Conservation (phyloP, 2,329 filamentous ascomycete species). For the Dryadomyces sulphureus region DNA sequence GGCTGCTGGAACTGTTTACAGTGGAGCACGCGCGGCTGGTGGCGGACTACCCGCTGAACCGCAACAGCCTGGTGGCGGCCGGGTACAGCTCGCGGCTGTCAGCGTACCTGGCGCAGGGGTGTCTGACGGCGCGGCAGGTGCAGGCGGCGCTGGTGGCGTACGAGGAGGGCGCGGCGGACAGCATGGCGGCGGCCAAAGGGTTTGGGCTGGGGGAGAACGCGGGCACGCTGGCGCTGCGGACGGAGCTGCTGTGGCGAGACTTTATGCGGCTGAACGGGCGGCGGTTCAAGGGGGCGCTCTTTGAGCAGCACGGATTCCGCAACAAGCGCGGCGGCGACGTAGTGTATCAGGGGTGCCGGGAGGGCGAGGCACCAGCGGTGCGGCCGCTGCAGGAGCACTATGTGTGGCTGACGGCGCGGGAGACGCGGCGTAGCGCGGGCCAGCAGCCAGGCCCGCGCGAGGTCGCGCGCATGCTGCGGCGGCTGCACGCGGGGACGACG, state of each 20-base stretch:
- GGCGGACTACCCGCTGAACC: slow-evolving; percentile 51
- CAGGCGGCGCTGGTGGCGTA: slow-evolving; percentile 53
- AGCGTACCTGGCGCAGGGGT: slow-evolving; percentile 57
- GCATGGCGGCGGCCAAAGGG: slow-evolving; percentile 29
- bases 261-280: slow-evolving; percentile 65
- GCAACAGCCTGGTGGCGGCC: slow-evolving; percentile 54
- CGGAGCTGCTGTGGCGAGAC: slow-evolving; percentile 65
- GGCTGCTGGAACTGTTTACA: slow-evolving; percentile 45
- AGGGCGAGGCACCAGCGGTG: slow-evolving; percentile 5
- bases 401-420: slow-evolving; percentile 31
- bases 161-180: slow-evolving; percentile 43
- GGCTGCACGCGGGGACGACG: slow-evolving; percentile 53
- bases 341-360: neutral
- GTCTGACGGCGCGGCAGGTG: slow-evolving; percentile 57
- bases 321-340: slow-evolving; percentile 3
- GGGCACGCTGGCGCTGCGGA: slow-evolving; percentile 53
- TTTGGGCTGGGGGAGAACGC: slow-evolving; percentile 59
- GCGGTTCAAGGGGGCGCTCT: slow-evolving; percentile 54
- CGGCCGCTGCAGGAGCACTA: slow-evolving; percentile 10
- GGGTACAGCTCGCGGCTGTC: slow-evolving; percentile 68
- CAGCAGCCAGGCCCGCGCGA: slow-evolving; percentile 27
- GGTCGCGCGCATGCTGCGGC: slow-evolving; percentile 32
- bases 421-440: slow-evolving; percentile 16
- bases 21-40: slow-evolving; percentile 34
- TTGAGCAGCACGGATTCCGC: slow-evolving; percentile 49